These are phyloP conservation scores for Corynespora cassiicola DNA, from an alignment of 2,329 filamentous ascomycete species.

Conservation along the genomic window DNA sequence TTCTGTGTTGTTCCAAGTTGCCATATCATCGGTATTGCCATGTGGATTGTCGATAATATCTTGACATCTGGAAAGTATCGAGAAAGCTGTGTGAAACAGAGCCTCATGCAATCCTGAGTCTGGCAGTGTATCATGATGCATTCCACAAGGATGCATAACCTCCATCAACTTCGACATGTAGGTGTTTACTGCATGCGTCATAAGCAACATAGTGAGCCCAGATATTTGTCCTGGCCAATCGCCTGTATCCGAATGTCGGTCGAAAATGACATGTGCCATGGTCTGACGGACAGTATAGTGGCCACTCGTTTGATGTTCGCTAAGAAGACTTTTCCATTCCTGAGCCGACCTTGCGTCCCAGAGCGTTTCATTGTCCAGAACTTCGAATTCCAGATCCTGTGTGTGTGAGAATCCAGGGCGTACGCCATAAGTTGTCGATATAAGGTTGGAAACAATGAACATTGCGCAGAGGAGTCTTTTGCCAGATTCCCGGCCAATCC, in stretches of 20 bases:
- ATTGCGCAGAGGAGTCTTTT: slow-evolving; percentile 41
- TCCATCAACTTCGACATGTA: slow-evolving; percentile 44
- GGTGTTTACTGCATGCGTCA: slow-evolving; percentile 45
- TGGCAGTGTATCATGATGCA: too few relatives aligned
- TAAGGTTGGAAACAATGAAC: slow-evolving; percentile 39
- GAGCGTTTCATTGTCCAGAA: slow-evolving; percentile 37
- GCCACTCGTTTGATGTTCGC: slow-evolving; percentile 1
- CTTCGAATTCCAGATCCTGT: slow-evolving; percentile 42
- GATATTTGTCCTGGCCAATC: slow-evolving; percentile 19
- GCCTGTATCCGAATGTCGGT: slow-evolving; percentile 17
- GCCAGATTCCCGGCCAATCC: slow-evolving; percentile 35
- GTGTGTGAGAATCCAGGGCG: slow-evolving; percentile 39
- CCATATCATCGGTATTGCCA: slow-evolving; percentile 11
- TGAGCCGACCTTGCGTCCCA: slow-evolving; percentile 38
- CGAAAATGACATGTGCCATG: slow-evolving; percentile 31
- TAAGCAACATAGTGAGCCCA: slow-evolving; percentile 36
- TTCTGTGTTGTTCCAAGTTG: slow-evolving; percentile 28
- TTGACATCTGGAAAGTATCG: slow-evolving; percentile 34
- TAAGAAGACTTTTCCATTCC: slow-evolving; percentile 31
- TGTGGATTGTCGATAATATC: slow-evolving; percentile 10
- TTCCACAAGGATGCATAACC: slow-evolving; percentile 35
- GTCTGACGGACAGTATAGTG: slow-evolving; percentile 24
- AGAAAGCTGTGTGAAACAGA: slow-evolving; percentile 27
- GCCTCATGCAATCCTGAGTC: slow-evolving; percentile 23
- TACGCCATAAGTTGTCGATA: slow-evolving; percentile 40